Conservation (phyloP, 208 protist genomes). For the Leishmania guyanensis region DNA sequence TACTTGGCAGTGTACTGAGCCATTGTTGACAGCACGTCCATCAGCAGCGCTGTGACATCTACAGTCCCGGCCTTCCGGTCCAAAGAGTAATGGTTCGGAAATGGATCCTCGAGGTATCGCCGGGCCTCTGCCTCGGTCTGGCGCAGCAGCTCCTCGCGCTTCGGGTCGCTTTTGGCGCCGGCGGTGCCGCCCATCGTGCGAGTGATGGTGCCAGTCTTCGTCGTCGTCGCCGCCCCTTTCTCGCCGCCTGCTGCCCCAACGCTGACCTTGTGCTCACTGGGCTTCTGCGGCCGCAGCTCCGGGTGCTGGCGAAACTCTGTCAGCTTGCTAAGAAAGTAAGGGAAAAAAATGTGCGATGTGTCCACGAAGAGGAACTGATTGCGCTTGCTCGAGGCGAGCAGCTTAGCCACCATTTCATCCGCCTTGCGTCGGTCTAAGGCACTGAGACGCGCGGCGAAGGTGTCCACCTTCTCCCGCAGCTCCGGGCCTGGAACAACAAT, state of each 20-base stretch:
- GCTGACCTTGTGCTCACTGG: slow-evolving; percentile 19
- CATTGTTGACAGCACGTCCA: slow-evolving; percentile 74
- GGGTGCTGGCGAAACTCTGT: slow-evolving; percentile 81
- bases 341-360: slow-evolving; percentile 88
- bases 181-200: slow-evolving; percentile 69
- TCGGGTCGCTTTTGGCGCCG: slow-evolving; percentile 39
- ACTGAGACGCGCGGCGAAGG: slow-evolving; percentile 72
- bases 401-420: slow-evolving; percentile 82
- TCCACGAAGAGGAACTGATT: slow-evolving; percentile 83
- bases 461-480: slow-evolving; percentile 75
- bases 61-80: slow-evolving; percentile 68
- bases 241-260: slow-evolving; percentile 22
- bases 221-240: slow-evolving; percentile 20
- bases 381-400: slow-evolving; percentile 73
- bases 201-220: slow-evolving; percentile 49
- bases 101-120: slow-evolving; percentile 77
- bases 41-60: slow-evolving; percentile 63
- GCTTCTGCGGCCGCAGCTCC: slow-evolving; percentile 57
- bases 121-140: slow-evolving; percentile 77
- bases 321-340: slow-evolving; percentile 87
- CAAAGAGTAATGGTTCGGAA: slow-evolving; percentile 71
- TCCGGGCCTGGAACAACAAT: slow-evolving; percentile 83
- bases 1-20: slow-evolving; percentile 91
- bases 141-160: slow-evolving; percentile 69
- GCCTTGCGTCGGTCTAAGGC: slow-evolving; percentile 70